phyloP scores from a whole-genome alignment of 306 rosid species.

The Albizia julibrissin region DNA sequence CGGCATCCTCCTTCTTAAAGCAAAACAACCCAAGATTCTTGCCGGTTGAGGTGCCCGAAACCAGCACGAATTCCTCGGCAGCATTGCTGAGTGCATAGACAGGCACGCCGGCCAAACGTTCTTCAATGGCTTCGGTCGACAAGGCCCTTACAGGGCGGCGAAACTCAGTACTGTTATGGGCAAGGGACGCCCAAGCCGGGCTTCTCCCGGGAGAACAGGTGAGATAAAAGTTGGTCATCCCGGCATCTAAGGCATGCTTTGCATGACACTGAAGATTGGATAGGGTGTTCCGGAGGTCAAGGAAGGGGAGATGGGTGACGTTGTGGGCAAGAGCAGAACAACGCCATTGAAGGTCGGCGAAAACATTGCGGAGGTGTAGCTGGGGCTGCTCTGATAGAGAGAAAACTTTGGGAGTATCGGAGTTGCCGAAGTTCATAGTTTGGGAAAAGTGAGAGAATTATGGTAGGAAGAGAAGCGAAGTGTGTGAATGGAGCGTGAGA shows the following conservation, averaged over 20 bases:
- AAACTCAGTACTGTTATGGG: conserved; percentile 21
- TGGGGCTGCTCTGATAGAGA: conserved; percentile 40
- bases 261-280: conserved; percentile 46
- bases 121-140: conserved; percentile 72
- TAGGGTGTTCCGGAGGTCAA: conserved; percentile 44
- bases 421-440: conserved; percentile 40
- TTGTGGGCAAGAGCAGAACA: conserved; percentile 48
- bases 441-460: neutral
- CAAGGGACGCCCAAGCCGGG: conserved; percentile 64
- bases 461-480: neutral
- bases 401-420: conserved; percentile 32
- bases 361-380: conserved; percentile 40
- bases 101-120: conserved; percentile 83
- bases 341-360: conserved; percentile 45
- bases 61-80: conserved; percentile 76
- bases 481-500: neutral
- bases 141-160: conserved; percentile 31
- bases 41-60: conserved; percentile 64
- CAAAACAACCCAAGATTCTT: conserved; percentile 82
- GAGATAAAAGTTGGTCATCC: conserved; percentile 30
- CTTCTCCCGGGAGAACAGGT: conserved; percentile 21
- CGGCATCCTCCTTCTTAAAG: conserved; percentile 85
- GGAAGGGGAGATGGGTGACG: conserved; percentile 37
- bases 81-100: conserved; percentile 90
- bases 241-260: conserved; percentile 31